Evolutionary conservation across 2,329 filamentous ascomycete genomes (phyloP).

Genomic region (Bimuria novae-zelandiae): DNA sequence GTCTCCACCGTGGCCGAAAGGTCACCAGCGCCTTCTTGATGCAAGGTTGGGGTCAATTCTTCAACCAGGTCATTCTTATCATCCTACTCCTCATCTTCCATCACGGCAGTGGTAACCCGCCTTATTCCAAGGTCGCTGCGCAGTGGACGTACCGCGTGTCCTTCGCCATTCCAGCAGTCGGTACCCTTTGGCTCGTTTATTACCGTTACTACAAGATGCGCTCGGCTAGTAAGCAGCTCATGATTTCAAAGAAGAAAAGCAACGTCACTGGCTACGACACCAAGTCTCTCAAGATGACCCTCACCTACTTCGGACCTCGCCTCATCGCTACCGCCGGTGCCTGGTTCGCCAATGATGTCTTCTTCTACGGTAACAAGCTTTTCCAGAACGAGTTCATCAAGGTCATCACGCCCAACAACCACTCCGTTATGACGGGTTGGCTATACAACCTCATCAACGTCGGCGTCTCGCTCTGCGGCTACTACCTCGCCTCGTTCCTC

Average conservation of each 20-base stretch:
- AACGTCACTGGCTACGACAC: conserved; percentile 92
- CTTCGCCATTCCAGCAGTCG: conserved; percentile 87
- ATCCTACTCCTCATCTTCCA: conserved; percentile 87
- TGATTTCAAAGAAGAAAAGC: conserved; percentile 80
- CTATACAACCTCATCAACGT: conserved; percentile 93
- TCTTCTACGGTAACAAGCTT: conserved; percentile 99
- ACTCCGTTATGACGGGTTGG: conserved; percentile 84
- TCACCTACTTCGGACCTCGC: conserved; percentile 83
- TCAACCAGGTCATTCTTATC: conserved; percentile 91
- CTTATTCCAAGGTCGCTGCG: conserved; percentile 75
- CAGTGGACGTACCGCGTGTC: conserved; percentile 93
- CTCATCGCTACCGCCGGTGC: conserved; percentile 82
- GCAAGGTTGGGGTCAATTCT: conserved; percentile 97
- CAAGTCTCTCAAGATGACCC: conserved; percentile 77
- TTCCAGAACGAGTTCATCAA: conserved; percentile 91
- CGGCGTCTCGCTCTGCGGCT: conserved; percentile 80
- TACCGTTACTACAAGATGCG: conserved; percentile 96
- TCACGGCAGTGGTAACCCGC: conserved; percentile 73
- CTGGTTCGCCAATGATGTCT: conserved; percentile 97
- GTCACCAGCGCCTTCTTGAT: conserved; percentile 96
- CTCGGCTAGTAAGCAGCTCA: conserved; percentile 80
- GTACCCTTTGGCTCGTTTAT: conserved; percentile 93
- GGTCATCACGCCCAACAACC: conserved; percentile 71
- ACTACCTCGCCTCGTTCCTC: conserved; percentile 85
- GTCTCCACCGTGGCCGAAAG: conserved; percentile 92